phyloP scores from a whole-genome alignment of 768 basidiomycete genomes.

The Austroboletus eburneus region DNA sequence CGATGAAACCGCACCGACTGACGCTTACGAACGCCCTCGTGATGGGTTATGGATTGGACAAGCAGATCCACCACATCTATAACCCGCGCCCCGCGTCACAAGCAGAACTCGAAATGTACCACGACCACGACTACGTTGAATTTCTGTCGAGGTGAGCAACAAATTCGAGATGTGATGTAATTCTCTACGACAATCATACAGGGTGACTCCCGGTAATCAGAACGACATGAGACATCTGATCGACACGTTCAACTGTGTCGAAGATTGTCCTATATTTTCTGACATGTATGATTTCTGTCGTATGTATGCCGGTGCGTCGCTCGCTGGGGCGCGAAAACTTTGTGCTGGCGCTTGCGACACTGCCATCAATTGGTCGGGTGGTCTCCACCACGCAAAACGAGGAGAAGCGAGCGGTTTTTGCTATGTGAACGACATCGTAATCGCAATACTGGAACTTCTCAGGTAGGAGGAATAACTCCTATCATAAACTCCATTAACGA shows the following conservation, averaged over 20 bases:
- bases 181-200: constrained; percentile 27
- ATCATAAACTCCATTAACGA: background rate
- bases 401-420: constrained; percentile 98
- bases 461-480: constrained; percentile 43
- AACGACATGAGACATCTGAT: constrained; percentile 71
- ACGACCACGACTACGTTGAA: constrained; percentile 93
- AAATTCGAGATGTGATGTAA: background rate
- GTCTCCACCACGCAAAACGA: constrained; percentile 96
- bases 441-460: constrained; percentile 89
- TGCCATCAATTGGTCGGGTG: constrained; percentile 98
- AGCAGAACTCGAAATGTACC: constrained; percentile 85
- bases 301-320: constrained; percentile 89
- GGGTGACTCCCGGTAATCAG: constrained; percentile 78
- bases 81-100: constrained; percentile 85
- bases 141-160: constrained; percentile 78
- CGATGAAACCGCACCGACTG: constrained; percentile 98
- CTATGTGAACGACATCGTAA: constrained; percentile 95
- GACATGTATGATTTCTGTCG: constrained; percentile 94
- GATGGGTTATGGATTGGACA: constrained; percentile 93
- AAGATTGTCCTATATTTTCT: constrained; percentile 95
- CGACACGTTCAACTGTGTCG: constrained; percentile 89
- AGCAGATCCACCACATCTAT: constrained; percentile 90
- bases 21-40: constrained; percentile 95
- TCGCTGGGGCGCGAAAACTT: constrained; percentile 88
- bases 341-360: constrained; percentile 86